Percentiles rank a stretch among this genome's conserved stretches.
Evolutionary conservation across 495 filamentous ascomycete species (phyloP).

Genomic region (Penicillium roqueforti): DNA sequence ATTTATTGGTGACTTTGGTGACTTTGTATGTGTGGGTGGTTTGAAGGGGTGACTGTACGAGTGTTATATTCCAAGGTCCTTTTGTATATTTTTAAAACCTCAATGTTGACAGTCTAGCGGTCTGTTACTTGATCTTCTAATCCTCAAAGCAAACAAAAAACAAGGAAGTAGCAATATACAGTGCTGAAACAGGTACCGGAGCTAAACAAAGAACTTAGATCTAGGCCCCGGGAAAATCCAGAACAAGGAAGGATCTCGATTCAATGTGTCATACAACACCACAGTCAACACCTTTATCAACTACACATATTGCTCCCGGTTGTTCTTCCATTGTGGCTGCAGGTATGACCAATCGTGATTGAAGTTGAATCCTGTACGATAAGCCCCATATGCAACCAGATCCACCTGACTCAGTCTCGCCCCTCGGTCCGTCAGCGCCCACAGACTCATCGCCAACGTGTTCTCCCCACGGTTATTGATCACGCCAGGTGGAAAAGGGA

Average conservation of each 20-base stretch:
- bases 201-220: not conserved
- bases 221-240: not conserved
- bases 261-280: not conserved
- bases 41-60: no score
- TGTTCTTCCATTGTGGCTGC: constrained; percentile 40
- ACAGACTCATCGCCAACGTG: constrained; percentile 44
- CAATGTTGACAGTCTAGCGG: no score
- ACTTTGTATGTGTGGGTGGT: no score
- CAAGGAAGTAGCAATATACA: not conserved
- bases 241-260: not conserved
- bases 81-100: no score
- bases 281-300: not conserved
- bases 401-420: constrained; percentile 35
- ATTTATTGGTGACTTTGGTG: not conserved
- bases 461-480: constrained; percentile 46
- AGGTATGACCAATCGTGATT: constrained; percentile 41
- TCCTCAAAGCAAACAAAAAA: not conserved
- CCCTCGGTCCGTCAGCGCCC: constrained; percentile 41
- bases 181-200: not conserved
- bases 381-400: constrained; percentile 30
- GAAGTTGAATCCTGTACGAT: constrained; percentile 44
- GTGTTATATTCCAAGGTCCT: no score
- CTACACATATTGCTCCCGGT: constrained; percentile 29
- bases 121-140: no score
- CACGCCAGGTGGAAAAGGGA: constrained; percentile 47